Percentiles rank a stretch among this genome's conserved stretches.
Conservation (phyloP, 306 rosid genomes). For the Pyrus pyrifolia region DNA sequence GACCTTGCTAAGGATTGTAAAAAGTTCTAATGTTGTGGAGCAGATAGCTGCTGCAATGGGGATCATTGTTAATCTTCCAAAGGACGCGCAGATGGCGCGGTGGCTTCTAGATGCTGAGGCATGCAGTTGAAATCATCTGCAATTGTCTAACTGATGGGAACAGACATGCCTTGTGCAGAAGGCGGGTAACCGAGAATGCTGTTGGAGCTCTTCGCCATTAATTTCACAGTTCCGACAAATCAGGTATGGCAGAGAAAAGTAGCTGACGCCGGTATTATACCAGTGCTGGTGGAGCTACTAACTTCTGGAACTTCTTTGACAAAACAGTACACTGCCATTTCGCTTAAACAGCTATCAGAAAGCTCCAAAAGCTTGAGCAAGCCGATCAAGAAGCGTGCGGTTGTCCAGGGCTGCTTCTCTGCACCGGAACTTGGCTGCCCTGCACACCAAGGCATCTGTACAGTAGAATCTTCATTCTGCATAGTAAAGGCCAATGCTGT, state of each 20-base stretch:
- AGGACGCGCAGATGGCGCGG: conserved; percentile 21
- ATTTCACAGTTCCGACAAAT: conserved; percentile 49
- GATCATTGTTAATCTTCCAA: conserved; percentile 46
- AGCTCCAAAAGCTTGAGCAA: conserved; percentile 44
- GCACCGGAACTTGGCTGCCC: conserved; percentile 36
- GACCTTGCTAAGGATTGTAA: conserved; percentile 36
- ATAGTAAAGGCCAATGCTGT: conserved; percentile 48
- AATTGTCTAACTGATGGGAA: conserved; percentile 31
- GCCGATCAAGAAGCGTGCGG: conserved; percentile 34
- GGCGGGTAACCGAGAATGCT: conserved; percentile 39
- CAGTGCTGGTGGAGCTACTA: conserved; percentile 42
- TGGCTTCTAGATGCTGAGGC: conserved; percentile 46
- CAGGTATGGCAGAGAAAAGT: conserved; percentile 50
- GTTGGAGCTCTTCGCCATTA: conserved; percentile 43
- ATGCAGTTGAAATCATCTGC: conserved; percentile 30
- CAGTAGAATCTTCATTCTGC: conserved; percentile 55
- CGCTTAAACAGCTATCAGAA: conserved; percentile 58
- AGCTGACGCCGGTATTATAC: conserved; percentile 57
- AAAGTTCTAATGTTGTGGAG: conserved; percentile 29
- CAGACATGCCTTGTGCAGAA: conserved; percentile 24
- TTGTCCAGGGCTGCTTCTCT: conserved; percentile 29
- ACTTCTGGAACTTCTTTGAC: conserved; percentile 45
- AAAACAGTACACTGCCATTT: conserved; percentile 43
- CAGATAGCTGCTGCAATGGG: conserved; percentile 48
- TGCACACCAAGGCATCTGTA: conserved; percentile 45